Base-by-base conservation (phyloP, 2,329 filamentous ascomycete genomes). In the Geosmithia morbida region DNA sequence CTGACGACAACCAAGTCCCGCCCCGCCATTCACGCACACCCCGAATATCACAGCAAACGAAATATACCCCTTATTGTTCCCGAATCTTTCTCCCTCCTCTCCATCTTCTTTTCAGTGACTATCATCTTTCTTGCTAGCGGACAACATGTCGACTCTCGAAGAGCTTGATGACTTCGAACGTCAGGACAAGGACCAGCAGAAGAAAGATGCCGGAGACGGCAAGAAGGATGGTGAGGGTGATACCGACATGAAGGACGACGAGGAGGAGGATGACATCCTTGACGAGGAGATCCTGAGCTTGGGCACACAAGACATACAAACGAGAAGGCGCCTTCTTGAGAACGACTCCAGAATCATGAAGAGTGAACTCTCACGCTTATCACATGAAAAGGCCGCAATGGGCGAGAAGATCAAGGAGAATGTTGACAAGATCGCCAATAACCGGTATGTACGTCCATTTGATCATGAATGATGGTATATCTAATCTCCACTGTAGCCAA, bases 401-500 rank as follows among this genome's bases (percentile, higher is more conserved):
- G 81, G 82, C 49, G 90, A 97, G 67, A 97, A 96, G 74, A 97
- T 98, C 67, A 97, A 96, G 75, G 92, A 98, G 64, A 98, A 98
- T 61, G 71, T 87, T 59, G 94, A 98, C 57, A 98, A 98, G 79
- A 98, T 98, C 60, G 89, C 94, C 56, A 97, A 98, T 69, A 98
- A 98, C 73, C 80, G 88, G 89, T 94, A 71, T 55, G 74, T 56
- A 43, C 48, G 20, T 39, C 30, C 26, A 11, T 18, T 26, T 11
- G 19, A 16, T 40, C 7, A 17, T 17, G 18, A 13, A 18, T 33
- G 10, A n/a, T n/a, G 19, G 7, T 6, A 19, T n/a, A 49, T n/a
- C 51, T 49, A 29, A 52, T 42, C 14, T 16, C 18, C 8, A 26
- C 11, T 30, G 6, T 57, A 96, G 89, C 62, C 92, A 98, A 82